Evolutionary conservation across 2,329 filamentous ascomycete genomes (phyloP), one percentile per base, ranked within the genome.

Genomic region (Monascus ruber): DNA sequence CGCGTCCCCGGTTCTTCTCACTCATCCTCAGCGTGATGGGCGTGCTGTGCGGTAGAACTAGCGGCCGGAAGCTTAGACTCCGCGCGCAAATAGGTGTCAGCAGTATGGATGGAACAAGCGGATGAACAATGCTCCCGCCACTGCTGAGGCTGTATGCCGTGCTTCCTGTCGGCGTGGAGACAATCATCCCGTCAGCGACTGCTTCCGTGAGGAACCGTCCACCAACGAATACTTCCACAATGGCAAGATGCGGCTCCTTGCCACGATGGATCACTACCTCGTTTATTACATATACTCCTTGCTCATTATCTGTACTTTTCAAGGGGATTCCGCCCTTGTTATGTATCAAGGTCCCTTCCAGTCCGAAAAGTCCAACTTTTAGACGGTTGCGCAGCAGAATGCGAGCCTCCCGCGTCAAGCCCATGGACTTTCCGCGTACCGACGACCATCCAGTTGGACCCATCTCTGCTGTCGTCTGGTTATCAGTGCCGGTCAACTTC

Each of bases 101-200:
- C 25, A 95, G 76, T 9, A 96, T 73, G 1, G 85, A 85, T 31
- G 85, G 82, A 2, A 96, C 89, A 2, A 95, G 73, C 0, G 91
- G 91, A 59, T 98, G 91, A 32, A 96, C 84, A 50, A 98, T 96
- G 50, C 82, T 85, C 1, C 91, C 91, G 3, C 91, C 91, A 2
- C 83, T 84, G 47, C 83, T 91, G n/a, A 98, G 73, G 42, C 83
- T 91, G 67, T 98, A 98, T 0, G 91, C 91, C 0, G 91, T 98
- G 32, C 85, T 93, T 2, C 91, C 91, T 0, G 91, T 98, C 0
- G 91, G 91, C 0, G 89, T 95, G 46, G 83, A 87, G 42, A 96
- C 79, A 34, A 96, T 82, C 61, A 98, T 93, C 37, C 91, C 91
- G 59, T 98, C 91, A 1, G 88, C 89, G 8, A 94, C 88, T 1